phyloP scores from a whole-genome alignment of 345 rosid species.

The Raphanus raphanistrum region DNA sequence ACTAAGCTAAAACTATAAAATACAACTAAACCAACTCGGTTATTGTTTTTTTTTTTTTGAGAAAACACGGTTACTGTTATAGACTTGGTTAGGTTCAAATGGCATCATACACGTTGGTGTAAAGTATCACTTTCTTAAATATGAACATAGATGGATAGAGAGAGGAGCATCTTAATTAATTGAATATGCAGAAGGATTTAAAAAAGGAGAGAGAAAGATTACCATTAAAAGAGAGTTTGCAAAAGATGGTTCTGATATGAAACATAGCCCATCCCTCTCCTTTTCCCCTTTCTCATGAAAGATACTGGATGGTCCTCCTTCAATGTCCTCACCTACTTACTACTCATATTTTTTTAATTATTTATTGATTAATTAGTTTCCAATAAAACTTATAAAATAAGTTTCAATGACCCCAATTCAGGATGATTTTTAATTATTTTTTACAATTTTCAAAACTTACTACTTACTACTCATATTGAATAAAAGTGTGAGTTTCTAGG shows the following conservation, averaged over 20 bases:
- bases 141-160: not conserved
- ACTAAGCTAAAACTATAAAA: not conserved
- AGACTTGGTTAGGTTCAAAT: not conserved
- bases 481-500: conserved; percentile 26
- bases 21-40: not conserved
- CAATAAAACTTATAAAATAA: not conserved
- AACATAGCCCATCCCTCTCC: conserved; percentile 39
- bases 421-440: too few relatives aligned
- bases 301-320: conserved; percentile 44
- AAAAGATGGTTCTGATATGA: conserved; percentile 37
- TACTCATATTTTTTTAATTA: not conserved
- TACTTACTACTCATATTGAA: not conserved
- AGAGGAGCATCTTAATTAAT: conserved; percentile 18
- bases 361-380: not conserved
- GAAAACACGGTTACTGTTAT: not conserved
- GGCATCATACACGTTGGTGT: not conserved
- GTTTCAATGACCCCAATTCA: too few relatives aligned
- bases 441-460: too few relatives aligned
- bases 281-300: conserved; percentile 42
- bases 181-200: conserved; percentile 23
- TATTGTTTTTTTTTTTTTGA: not conserved
- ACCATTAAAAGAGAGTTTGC: conserved; percentile 34
- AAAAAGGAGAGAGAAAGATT: conserved; percentile 18
- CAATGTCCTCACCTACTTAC: conserved; percentile 34
- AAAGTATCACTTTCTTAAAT: not conserved